A percentile compares a stretch with the other conserved stretches of the same genome.
These are phyloP conservation scores for Dactylorhiza incarnata DNA, from an alignment of 106 monocot genomes.

Conservation along the genomic window DNA sequence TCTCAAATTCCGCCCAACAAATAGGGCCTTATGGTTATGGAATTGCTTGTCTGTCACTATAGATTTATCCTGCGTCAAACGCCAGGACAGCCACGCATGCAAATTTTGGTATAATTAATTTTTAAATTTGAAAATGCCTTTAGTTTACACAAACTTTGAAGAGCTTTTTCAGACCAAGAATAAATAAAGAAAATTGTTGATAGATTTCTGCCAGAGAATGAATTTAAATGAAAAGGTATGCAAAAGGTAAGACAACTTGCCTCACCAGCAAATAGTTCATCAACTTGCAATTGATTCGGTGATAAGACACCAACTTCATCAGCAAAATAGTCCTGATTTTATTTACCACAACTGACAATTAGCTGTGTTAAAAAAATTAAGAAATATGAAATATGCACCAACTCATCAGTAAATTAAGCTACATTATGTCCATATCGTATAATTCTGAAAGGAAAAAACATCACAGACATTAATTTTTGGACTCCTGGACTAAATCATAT, in stretches of 20 bases:
- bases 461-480: neutral
- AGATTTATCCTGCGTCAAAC: too few relatives aligned
- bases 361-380: neutral
- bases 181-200: neutral
- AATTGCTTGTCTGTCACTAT: too few relatives aligned
- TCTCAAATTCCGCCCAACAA: too few relatives aligned
- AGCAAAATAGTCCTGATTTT: conserved; percentile 76
- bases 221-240: neutral
- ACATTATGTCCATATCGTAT: neutral
- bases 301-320: conserved; percentile 97
- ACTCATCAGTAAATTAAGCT: neutral
- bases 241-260: conserved; percentile 27
- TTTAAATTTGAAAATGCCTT: neutral
- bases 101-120: neutral
- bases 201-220: neutral
- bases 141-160: neutral
- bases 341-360: neutral
- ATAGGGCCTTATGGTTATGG: too few relatives aligned
- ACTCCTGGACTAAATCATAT: neutral
- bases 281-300: conserved; percentile 77
- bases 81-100: neutral
- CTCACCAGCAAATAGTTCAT: conserved; percentile 88
- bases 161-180: neutral
- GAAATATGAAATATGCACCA: neutral
- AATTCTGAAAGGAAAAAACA: neutral